phyloP scores from a whole-genome alignment of 306 rosid species.

The Acmispon strigosus region DNA sequence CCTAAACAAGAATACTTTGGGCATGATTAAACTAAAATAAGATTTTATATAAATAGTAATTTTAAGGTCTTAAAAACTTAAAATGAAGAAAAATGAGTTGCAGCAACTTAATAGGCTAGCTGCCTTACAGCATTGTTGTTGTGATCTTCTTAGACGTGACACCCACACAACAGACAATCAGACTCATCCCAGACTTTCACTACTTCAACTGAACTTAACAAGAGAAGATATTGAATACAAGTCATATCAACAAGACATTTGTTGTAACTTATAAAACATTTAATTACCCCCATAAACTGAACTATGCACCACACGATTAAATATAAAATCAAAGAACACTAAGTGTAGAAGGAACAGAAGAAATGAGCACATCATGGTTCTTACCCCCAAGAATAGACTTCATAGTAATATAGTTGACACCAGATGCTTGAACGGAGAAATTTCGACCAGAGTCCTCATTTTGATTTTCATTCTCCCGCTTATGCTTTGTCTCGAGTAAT shows the following conservation, averaged over 20 bases:
- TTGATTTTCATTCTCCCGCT: constrained; percentile 30
- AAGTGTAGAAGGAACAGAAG: not conserved
- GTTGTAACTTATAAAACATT: not conserved
- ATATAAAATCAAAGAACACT: not conserved
- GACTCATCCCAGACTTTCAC: no score
- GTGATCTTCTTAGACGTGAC: no score
- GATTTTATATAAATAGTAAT: no score
- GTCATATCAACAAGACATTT: not conserved
- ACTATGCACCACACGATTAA: not conserved
- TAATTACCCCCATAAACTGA: not conserved
- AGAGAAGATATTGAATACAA: not conserved
- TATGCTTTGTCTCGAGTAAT: constrained; percentile 44
- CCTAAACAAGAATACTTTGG: no score
- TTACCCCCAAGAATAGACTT: constrained; percentile 59
- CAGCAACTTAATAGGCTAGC: no score
- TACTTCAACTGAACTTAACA: no score
- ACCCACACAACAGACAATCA: no score
- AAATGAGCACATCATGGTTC: constrained; percentile 15
- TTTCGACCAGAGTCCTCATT: constrained; percentile 31
- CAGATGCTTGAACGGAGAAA: constrained; percentile 26
- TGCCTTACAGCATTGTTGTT: no score
- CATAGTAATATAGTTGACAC: constrained; percentile 44
- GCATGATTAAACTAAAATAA: no score
- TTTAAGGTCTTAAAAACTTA: no score
- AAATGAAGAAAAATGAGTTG: no score